A percentile compares a stretch with the other conserved stretches of the same genome.
Evolutionary conservation across 169 alveolate species (phyloP).

Genomic region (Plasmodium gallinaceum): DNA sequence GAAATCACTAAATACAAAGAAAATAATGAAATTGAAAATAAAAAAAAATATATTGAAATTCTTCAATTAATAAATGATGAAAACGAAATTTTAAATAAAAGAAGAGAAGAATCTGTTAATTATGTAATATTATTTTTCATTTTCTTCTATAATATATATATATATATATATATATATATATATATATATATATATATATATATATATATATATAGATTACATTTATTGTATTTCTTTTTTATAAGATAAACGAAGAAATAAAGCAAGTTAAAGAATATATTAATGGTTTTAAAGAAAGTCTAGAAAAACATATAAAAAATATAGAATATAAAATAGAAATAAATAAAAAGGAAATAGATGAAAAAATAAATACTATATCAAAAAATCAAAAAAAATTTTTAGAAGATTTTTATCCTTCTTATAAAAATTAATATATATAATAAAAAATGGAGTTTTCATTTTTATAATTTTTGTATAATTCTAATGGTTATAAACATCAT

Average conservation of each 20-base stretch:
- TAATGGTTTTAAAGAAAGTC: slow-evolving; percentile 29
- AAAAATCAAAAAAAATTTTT: slow-evolving; percentile 51
- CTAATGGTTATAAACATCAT: not conserved
- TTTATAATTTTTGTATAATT: not conserved
- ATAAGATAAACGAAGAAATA: slow-evolving; percentile 36
- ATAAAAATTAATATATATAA: slow-evolving; percentile 3
- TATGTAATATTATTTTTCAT: slow-evolving; percentile 17
- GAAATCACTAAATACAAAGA: slow-evolving; percentile 54
- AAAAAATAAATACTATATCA: slow-evolving; percentile 24
- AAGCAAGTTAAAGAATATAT: slow-evolving; percentile 30
- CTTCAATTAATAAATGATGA: slow-evolving; percentile 66
- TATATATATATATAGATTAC: slow-evolving; percentile 3
- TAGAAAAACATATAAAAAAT: slow-evolving; percentile 35
- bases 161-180: not conserved
- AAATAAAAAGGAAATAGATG: slow-evolving; percentile 51
- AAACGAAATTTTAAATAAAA: slow-evolving; percentile 51
- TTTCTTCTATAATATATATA: not conserved
- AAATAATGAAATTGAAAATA: slow-evolving; percentile 60
- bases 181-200: slow-evolving; percentile 8
- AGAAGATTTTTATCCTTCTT: slow-evolving; percentile 63
- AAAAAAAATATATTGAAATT: slow-evolving; percentile 63
- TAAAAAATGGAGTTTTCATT: not conserved
- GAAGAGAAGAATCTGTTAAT: slow-evolving; percentile 27
- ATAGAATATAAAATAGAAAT: slow-evolving; percentile 18
- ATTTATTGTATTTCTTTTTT: slow-evolving; percentile 3